A percentile compares a stretch with the other conserved stretches of the same genome.
Evolutionary conservation across 805 yeast species (phyloP).

Genomic region (Teunomyces tritomae): DNA sequence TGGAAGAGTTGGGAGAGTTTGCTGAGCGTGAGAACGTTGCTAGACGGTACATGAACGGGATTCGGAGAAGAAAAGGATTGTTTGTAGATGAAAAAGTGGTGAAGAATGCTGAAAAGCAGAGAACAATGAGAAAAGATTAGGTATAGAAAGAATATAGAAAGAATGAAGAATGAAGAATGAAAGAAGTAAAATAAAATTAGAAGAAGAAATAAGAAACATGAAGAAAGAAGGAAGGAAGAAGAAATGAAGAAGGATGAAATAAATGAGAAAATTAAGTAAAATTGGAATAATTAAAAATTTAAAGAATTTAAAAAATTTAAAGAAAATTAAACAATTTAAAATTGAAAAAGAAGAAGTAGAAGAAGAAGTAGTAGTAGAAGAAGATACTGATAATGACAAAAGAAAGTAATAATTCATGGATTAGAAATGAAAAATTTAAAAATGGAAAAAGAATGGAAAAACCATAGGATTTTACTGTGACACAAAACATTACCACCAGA

Average conservation of each 20-base stretch:
- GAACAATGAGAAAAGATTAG: constrained; percentile 75
- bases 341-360: background rate
- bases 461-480: too few species aligned
- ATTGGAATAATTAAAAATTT: background rate
- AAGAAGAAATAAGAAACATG: too few species aligned
- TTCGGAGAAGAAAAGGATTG: constrained; percentile 85
- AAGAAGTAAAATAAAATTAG: too few species aligned
- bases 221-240: background rate
- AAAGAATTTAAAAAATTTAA: background rate
- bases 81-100: constrained; percentile 88
- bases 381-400: too few species aligned
- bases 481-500: too few species aligned
- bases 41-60: constrained; percentile 74
- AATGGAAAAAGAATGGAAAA: too few species aligned
- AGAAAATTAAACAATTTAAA: background rate
- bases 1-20: constrained; percentile 87
- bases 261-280: too few species aligned
- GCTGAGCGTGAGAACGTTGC: constrained; percentile 94
- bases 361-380: background rate
- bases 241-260: background rate
- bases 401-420: too few species aligned
- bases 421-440: too few species aligned
- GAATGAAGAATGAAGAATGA: background rate
- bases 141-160: background rate
- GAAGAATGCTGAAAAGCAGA: constrained; percentile 89